Evolutionary conservation across 306 rosid genomes (phyloP).

Genomic region (Cercis canadensis): DNA sequence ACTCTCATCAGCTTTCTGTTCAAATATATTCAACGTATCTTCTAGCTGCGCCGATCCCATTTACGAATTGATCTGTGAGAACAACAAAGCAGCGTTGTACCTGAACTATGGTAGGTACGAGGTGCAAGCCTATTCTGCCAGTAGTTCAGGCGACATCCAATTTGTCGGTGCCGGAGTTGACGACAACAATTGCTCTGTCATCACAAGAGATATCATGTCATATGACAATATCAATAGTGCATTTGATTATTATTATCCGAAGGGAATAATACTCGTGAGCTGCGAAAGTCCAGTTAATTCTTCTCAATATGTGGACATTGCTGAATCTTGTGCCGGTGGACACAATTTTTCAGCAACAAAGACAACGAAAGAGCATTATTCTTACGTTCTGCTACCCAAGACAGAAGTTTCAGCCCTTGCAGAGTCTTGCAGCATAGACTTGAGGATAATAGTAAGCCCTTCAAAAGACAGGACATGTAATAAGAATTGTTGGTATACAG

Average conservation of each 20-base stretch:
- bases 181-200: background rate
- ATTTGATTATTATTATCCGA: no score
- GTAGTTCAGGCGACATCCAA: conserved; percentile 1
- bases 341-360: no score
- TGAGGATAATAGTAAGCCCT: background rate
- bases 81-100: conserved; percentile 2
- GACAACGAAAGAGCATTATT: no score
- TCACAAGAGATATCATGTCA: background rate
- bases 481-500: background rate
- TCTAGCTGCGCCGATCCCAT: no score
- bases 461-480: background rate
- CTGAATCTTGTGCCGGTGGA: no score
- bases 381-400: no score
- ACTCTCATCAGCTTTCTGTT: no score
- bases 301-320: no score
- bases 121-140: background rate
- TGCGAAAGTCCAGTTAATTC: no score
- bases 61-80: no score
- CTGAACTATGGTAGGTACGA: background rate
- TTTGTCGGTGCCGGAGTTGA: conserved; percentile 4
- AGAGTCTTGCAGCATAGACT: conserved; percentile 5
- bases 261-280: no score
- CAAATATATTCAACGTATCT: no score
- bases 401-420: background rate
- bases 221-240: background rate